phyloP scores from a whole-genome alignment of 768 basidiomycete genomes.

The Paxillus rubicundulus region DNA sequence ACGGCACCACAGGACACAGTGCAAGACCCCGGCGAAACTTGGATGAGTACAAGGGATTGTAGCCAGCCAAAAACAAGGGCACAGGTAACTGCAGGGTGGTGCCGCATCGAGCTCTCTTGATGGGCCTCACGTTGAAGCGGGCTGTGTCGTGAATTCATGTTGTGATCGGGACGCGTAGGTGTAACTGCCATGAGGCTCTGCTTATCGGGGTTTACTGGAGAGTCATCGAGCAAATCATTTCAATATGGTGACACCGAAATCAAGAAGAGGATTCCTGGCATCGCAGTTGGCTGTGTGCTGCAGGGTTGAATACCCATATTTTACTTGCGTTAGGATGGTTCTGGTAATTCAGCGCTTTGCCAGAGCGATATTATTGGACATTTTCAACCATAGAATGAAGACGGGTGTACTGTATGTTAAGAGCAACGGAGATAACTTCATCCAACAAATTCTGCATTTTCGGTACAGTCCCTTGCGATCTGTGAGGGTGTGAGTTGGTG shows the following conservation, averaged over 20 bases:
- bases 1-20: too few relatives aligned
- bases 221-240: too few relatives aligned
- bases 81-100: too few relatives aligned
- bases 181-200: too few relatives aligned
- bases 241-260: too few relatives aligned
- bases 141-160: neutral
- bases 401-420: constrained; percentile 5
- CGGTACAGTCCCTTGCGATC: constrained; percentile 68
- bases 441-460: constrained; percentile 49
- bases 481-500: constrained; percentile 22
- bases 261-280: too few relatives aligned
- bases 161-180: neutral
- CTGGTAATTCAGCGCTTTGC: constrained; percentile 7
- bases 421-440: constrained; percentile 29
- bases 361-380: constrained; percentile 13
- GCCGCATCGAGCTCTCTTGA: neutral
- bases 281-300: too few relatives aligned
- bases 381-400: constrained; percentile 15
- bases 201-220: too few relatives aligned
- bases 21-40: too few relatives aligned
- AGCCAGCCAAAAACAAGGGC: too few relatives aligned
- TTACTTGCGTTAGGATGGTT: neutral
- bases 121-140: neutral
- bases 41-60: too few relatives aligned
- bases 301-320: too few relatives aligned